Base-by-base conservation (phyloP, 2,329 filamentous ascomycete genomes). In the Dichotomopilus funicola region DNA sequence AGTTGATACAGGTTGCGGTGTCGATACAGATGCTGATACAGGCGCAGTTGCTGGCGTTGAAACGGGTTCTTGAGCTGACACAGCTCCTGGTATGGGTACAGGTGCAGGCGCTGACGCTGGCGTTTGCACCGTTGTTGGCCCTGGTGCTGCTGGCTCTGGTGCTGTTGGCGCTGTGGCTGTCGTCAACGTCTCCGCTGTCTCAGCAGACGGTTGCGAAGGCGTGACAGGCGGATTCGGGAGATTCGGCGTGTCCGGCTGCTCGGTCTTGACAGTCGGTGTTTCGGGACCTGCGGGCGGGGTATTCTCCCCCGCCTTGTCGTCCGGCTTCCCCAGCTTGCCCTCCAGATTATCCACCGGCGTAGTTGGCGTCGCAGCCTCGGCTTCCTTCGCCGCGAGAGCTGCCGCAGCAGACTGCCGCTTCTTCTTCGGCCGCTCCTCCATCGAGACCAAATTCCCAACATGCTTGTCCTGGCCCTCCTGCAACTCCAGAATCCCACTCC, bases 401-500 rank as follows among this genome's bases (percentile, higher is more conserved):
- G 61, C 61, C 4, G 67, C 69, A 0, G 63, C 64, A 4, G 73
- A 72, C 49, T 74, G 73, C 55, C 75, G 71, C 67, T 83, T 85
- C 69, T 78, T 74, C 60, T 74, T 71, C 12, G 68, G 67, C 11
- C 76, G 75, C 66, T 85, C 81, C 64, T 85, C 81, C 59, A 85
- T 78, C 1, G 77, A 78, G 40, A 86, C 78, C 59, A 80, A 77
- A 62, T 81, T 85, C 42, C 89, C 88, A 41, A 90, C 79, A 59
- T 82, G 80, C 66, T 82, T 85, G 66, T 91, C 75, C 67, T 86
- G 88, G 31, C 87, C 87, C 64, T 89, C 86, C 54, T 86, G 79
- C 80, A 89, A 92, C 64, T 89, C 83, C 37, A 88, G 88, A 60
- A 89, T 81, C n/a, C 92, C 94, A 70, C 91, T 97, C 87, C 91